Evolutionary conservation across 352 stramenopile species (phyloP).

Genomic region (Blastocystis hominis): DNA sequence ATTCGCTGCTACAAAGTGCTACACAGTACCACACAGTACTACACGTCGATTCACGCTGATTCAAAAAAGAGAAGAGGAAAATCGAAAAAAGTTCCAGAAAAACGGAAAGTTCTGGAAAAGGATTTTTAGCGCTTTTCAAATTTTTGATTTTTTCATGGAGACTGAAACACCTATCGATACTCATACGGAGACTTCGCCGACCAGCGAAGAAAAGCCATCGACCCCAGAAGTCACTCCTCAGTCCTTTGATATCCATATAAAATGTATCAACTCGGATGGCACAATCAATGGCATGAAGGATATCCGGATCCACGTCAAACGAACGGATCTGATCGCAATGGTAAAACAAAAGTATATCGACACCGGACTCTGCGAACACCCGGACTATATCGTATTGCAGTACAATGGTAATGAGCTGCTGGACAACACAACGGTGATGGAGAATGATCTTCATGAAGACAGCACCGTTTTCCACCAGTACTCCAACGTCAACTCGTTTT

Average conservation of each 20-base stretch:
- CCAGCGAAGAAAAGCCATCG: neutral
- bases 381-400: slow-evolving; percentile 56
- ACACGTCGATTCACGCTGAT: too few relatives aligned
- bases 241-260: slow-evolving; percentile 41
- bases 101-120: slow-evolving; percentile 4
- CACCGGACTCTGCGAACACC: neutral
- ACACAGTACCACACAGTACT: too few relatives aligned
- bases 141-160: neutral
- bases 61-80: too few relatives aligned
- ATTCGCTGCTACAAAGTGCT: too few relatives aligned
- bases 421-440: slow-evolving; percentile 54
- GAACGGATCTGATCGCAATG: slow-evolving; percentile 42
- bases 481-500: slow-evolving; percentile 34
- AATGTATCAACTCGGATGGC: slow-evolving; percentile 34
- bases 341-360: slow-evolving; percentile 55
- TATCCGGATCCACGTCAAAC: slow-evolving; percentile 43
- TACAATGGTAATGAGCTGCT: slow-evolving; percentile 55
- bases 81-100: slow-evolving; percentile 16
- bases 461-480: slow-evolving; percentile 46
- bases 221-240: neutral
- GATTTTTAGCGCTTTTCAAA: neutral
- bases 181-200: neutral
- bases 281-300: slow-evolving; percentile 10
- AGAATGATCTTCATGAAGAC: slow-evolving; percentile 52
- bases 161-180: neutral